phyloP scores from a whole-genome alignment of 805 yeast species.

The Yamadazyma nakazawae region DNA sequence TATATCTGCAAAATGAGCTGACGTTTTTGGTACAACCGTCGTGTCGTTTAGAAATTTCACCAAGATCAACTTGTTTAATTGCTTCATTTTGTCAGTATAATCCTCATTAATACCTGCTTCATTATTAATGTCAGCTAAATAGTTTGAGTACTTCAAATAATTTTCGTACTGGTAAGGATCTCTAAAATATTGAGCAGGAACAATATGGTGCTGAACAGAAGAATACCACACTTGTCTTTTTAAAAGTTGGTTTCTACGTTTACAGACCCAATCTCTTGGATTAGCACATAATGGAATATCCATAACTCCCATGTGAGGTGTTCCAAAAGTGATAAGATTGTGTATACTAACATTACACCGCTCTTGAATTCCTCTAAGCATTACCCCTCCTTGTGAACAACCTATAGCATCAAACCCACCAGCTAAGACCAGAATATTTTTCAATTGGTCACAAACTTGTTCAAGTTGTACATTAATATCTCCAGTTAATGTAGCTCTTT shows the following conservation, averaged over 20 bases:
- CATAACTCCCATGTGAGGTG: conserved; percentile 74
- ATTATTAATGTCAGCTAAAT: conserved; percentile 65
- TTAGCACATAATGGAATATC: conserved; percentile 60
- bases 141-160: conserved; percentile 55
- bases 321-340: conserved; percentile 68
- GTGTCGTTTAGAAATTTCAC: conserved; percentile 58
- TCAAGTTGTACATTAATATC: conserved; percentile 54
- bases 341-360: conserved; percentile 47
- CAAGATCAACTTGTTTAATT: conserved; percentile 54
- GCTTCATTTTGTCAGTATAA: conserved; percentile 43
- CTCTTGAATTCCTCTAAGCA: conserved; percentile 64
- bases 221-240: conserved; percentile 59
- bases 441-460: conserved; percentile 53
- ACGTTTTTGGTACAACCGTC: conserved; percentile 70
- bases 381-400: conserved; percentile 82
- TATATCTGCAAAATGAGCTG: conserved; percentile 62
- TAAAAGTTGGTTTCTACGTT: conserved; percentile 49
- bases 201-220: conserved; percentile 51
- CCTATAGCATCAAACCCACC: conserved; percentile 73
- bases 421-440: conserved; percentile 39
- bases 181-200: conserved; percentile 78
- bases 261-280: conserved; percentile 57
- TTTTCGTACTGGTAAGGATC: conserved; percentile 51
- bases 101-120: conserved; percentile 42
- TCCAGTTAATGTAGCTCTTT: conserved; percentile 55